These are phyloP conservation scores for Sugiyamaella boreocaroliniensis DNA, from an alignment of 805 yeast genomes.

Conservation along the genomic window DNA sequence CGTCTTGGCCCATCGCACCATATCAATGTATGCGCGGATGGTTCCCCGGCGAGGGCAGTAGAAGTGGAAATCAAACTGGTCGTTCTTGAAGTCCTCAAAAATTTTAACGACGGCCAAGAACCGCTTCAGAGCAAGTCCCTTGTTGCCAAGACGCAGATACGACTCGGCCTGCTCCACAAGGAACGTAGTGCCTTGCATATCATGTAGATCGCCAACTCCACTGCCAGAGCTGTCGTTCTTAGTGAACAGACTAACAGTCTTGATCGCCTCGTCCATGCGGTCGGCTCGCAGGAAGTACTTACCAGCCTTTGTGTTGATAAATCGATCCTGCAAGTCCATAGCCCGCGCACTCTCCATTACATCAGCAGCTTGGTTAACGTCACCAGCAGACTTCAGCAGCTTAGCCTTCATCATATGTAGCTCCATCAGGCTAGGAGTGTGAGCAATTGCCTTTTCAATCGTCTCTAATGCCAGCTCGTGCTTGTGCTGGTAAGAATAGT, in stretches of 20 bases:
- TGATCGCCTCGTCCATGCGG: conserved; percentile 65
- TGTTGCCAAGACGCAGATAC: conserved; percentile 54
- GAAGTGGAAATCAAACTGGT: conserved; percentile 91
- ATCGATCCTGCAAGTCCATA: conserved; percentile 83
- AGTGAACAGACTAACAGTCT: conserved; percentile 71
- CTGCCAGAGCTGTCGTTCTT: conserved; percentile 74
- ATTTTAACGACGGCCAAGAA: conserved; percentile 58
- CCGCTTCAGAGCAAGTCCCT: conserved; percentile 76
- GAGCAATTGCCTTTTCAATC: conserved; percentile 57
- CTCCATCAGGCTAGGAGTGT: conserved; percentile 82
- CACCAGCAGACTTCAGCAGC: conserved; percentile 65
- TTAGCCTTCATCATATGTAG: conserved; percentile 74
- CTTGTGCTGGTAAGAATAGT: conserved; percentile 52
- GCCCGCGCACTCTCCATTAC: conserved; percentile 63
- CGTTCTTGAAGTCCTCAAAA: conserved; percentile 65
- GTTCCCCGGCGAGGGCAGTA: conserved; percentile 90
- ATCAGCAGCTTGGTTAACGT: conserved; percentile 53
- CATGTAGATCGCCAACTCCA: conserved; percentile 79
- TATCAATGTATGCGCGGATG: conserved; percentile 69
- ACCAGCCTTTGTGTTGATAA: conserved; percentile 79
- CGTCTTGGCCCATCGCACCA: conserved; percentile 76
- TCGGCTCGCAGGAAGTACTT: conserved; percentile 78
- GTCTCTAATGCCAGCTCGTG: conserved; percentile 47
- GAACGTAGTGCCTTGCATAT: conserved; percentile 91
- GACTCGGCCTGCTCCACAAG: conserved; percentile 79